Percentiles rank a stretch among this genome's conserved stretches.
phyloP scores from a whole-genome alignment of 1,284 basidiomycete genomes.

The Ganoderma sinense region DNA sequence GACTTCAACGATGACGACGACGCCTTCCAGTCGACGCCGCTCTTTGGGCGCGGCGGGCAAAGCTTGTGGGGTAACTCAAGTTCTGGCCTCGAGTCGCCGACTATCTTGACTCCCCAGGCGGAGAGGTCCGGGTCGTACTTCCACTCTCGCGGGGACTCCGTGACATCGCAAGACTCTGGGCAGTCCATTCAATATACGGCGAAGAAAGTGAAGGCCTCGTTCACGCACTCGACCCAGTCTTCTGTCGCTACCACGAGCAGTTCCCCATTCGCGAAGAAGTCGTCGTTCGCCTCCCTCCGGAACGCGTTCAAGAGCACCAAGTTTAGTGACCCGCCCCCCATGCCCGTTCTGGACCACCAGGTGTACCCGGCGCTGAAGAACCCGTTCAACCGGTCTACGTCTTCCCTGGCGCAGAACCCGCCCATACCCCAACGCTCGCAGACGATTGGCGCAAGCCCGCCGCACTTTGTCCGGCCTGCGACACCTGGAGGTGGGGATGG shows the following conservation, averaged over 20 bases:
- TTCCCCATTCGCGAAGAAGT: slow-evolving; percentile 77
- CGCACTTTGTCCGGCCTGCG: slow-evolving; percentile 58
- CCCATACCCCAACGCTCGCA: slow-evolving; percentile 41
- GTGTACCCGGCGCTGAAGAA: slow-evolving; percentile 76
- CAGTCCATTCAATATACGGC: slow-evolving; percentile 55
- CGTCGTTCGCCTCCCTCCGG: slow-evolving; percentile 86
- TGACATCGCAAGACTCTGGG: slow-evolving; percentile 69
- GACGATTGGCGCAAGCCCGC: slow-evolving; percentile 49
- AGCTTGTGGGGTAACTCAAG: slow-evolving; percentile 48
- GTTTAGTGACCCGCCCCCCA: slow-evolving; percentile 58
- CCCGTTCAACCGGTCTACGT: slow-evolving; percentile 82
- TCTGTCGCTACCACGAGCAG: slow-evolving; percentile 62
- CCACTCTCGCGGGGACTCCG: slow-evolving; percentile 79
- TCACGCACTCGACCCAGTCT: slow-evolving; percentile 73
- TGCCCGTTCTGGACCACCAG: slow-evolving; percentile 71
- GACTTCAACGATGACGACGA: slow-evolving; percentile 83
- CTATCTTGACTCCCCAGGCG: slow-evolving; percentile 57
- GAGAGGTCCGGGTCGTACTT: slow-evolving; percentile 68
- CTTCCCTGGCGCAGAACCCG: slow-evolving; percentile 62
- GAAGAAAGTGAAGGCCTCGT: slow-evolving; percentile 57
- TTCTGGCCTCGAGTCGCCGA: slow-evolving; percentile 73
- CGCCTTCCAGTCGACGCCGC: slow-evolving; percentile 65
- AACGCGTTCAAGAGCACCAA: slow-evolving; percentile 86
- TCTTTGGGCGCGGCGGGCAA: slow-evolving; percentile 64
- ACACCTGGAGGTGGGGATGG: slow-evolving; percentile 66